Percentiles rank a stretch among this genome's conserved stretches.
Conservation (phyloP, 148 eudicot species). For the Heliamphora exappendiculata region DNA sequence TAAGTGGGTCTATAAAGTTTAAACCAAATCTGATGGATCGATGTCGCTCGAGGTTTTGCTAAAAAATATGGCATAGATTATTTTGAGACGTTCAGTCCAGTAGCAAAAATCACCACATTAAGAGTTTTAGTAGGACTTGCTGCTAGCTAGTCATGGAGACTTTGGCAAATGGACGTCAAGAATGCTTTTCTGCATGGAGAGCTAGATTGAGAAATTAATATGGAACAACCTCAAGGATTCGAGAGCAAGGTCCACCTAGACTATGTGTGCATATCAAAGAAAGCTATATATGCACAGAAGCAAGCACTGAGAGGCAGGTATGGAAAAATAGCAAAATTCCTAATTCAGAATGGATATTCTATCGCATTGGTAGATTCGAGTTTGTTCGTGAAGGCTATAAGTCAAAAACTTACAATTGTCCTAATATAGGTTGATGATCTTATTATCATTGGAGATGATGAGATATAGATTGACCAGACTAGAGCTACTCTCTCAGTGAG, state of each 20-base stretch:
- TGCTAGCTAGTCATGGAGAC: background rate
- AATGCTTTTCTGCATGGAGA: too few species aligned
- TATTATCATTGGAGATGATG: slow-evolving; percentile 9
- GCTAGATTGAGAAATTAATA: background rate
- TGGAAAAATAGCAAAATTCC: too few species aligned
- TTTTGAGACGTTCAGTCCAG: background rate
- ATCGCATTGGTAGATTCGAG: background rate
- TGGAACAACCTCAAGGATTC: background rate
- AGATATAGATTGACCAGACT: background rate
- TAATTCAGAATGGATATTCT: background rate
- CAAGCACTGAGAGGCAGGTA: slow-evolving; percentile 14
- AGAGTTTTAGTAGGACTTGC: background rate
- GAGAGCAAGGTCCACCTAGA: background rate
- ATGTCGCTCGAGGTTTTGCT: background rate
- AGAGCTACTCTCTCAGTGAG: background rate
- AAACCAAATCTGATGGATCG: background rate
- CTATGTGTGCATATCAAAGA: slow-evolving; percentile 6
- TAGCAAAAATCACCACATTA: too few species aligned
- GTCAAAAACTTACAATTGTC: background rate
- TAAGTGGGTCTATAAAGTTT: background rate
- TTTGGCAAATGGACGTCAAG: background rate
- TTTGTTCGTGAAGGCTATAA: background rate
- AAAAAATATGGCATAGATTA: background rate
- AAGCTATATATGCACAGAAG: slow-evolving; percentile 2
- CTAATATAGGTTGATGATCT: slow-evolving; percentile 6